These are phyloP conservation scores for Cordia subcordata DNA, from an alignment of 257 asterid genomes.

Conservation along the genomic window DNA sequence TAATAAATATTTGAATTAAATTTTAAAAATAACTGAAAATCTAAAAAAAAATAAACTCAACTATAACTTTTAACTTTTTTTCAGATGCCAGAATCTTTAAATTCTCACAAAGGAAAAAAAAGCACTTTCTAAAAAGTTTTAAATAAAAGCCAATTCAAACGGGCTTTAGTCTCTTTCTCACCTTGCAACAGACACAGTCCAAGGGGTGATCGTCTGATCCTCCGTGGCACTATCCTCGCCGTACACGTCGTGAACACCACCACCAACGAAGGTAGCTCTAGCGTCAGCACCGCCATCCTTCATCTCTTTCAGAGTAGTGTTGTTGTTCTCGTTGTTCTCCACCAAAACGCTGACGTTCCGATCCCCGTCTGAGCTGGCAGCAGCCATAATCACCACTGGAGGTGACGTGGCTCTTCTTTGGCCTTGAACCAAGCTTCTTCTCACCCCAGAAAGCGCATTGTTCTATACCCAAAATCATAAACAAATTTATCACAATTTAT, in stretches of 20 bases:
- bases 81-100: no score
- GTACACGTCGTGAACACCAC: conserved; percentile 42
- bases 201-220: conserved; percentile 45
- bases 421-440: conserved; percentile 54
- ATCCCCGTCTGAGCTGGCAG: conserved; percentile 69
- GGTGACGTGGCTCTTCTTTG: conserved; percentile 46
- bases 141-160: not conserved
- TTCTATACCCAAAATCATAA: conserved; percentile 31
- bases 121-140: conserved; percentile 6
- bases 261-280: conserved; percentile 27
- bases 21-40: no score
- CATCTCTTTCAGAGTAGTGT: conserved; percentile 24
- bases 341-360: conserved; percentile 58
- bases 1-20: no score
- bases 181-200: conserved; percentile 57
- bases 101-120: conserved; percentile 17
- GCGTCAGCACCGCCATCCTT: conserved; percentile 22
- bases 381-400: conserved; percentile 43
- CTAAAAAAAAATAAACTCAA: no score
- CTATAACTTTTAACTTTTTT: no score
- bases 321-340: conserved; percentile 6
- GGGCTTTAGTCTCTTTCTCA: conserved; percentile 23
- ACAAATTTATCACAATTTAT: not conserved
- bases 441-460: conserved; percentile 54
- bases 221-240: conserved; percentile 49